Percentiles rank a stretch among this genome's conserved stretches.
These are phyloP conservation scores for Cercophora samala DNA, from an alignment of 495 filamentous ascomycete genomes.

Conservation along the genomic window DNA sequence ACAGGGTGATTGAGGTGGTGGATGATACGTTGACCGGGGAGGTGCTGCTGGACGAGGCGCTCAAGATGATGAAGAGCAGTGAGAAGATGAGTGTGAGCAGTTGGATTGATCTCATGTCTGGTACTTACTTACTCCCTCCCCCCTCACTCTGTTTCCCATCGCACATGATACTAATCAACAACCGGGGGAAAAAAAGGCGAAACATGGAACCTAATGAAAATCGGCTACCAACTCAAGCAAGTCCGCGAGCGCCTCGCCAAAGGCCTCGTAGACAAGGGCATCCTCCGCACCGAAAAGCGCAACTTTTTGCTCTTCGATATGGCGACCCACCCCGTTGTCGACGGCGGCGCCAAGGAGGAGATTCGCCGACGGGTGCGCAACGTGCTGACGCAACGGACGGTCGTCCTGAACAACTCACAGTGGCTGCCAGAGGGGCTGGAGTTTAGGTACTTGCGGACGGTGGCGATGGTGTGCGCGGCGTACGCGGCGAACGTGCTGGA, in stretches of 20 bases:
- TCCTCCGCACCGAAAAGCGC: conserved; percentile 95
- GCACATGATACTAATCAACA: conserved; percentile 5
- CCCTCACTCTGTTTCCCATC: background rate
- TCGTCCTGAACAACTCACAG: conserved; percentile 75
- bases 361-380: conserved; percentile 88
- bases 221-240: conserved; percentile 98
- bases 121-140: conserved; percentile 48
- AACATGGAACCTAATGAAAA: conserved; percentile 99
- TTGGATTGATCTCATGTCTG: conserved; percentile 98
- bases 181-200: conserved; percentile 59
- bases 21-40: conserved; percentile 97
- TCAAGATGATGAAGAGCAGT: conserved; percentile 99
- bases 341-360: conserved; percentile 96
- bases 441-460: conserved; percentile 85
- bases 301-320: conserved; percentile 99
- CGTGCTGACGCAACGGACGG: conserved; percentile 87
- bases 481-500: conserved; percentile 98
- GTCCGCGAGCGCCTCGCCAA: conserved; percentile 96
- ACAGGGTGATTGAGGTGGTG: conserved; percentile 91
- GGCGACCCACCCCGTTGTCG: conserved; percentile 98
- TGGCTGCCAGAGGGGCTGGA: conserved; percentile 93
- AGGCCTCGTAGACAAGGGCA: conserved; percentile 98
- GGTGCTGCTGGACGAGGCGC: conserved; percentile 92
- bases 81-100: conserved; percentile 99
- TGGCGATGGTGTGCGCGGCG: conserved; percentile 95